Percentiles rank a stretch among this genome's conserved stretches.
phyloP scores from a whole-genome alignment of 495 filamentous ascomycete species.

The Tuber umbilicatum region DNA sequence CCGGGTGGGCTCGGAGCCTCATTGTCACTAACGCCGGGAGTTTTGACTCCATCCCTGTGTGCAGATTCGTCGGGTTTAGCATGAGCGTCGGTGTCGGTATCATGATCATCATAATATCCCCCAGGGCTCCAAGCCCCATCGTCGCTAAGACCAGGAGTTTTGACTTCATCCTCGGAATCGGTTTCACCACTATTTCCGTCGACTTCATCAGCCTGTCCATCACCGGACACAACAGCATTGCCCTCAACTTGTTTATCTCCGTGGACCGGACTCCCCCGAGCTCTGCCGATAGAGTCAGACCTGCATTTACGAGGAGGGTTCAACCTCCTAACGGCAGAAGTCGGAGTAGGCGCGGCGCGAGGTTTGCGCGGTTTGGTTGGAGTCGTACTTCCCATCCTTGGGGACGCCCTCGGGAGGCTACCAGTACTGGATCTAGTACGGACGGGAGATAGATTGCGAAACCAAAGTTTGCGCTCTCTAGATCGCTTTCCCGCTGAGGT shows the following conservation, averaged over 20 bases:
- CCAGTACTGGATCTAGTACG: not conserved
- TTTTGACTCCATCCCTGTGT: not conserved
- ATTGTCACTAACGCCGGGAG: not conserved
- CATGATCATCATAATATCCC: not conserved
- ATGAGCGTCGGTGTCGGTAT: not conserved
- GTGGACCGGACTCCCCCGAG: not conserved
- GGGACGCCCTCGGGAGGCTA: not conserved
- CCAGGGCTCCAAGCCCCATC: not conserved
- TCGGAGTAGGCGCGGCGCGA: not conserved
- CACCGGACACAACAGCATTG: too few relatives aligned
- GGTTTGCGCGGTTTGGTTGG: not conserved
- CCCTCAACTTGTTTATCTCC: not conserved
- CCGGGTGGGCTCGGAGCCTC: not conserved
- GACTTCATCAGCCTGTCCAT: not conserved
- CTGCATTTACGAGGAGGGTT: not conserved
- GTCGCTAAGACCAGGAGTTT: not conserved
- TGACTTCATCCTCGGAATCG: not conserved
- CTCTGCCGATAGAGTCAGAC: not conserved
- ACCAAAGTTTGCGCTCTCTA: not conserved
- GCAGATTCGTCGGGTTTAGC: not conserved
- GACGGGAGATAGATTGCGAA: not conserved
- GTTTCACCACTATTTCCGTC: conserved; percentile 5
- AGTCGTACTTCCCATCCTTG: not conserved
- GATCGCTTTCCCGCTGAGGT: not conserved
- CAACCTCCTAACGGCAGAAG: not conserved